Percentiles rank a stretch among this genome's conserved stretches.
These are phyloP conservation scores for Ogataea kodamae DNA, from an alignment of 805 yeast species.

Conservation along the genomic window DNA sequence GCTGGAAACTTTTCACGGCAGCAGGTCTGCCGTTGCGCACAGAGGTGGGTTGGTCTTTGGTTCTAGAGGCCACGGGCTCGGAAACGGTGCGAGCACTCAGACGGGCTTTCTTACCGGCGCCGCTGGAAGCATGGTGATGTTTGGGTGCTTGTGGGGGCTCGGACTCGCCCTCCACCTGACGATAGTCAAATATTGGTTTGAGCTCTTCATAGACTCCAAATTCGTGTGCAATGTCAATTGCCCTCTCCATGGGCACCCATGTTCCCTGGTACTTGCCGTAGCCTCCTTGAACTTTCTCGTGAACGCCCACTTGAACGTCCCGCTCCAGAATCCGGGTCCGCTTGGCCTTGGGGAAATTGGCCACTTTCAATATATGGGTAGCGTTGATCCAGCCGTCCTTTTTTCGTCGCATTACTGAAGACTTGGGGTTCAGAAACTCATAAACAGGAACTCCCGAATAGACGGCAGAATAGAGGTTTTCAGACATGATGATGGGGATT, in stretches of 20 bases:
- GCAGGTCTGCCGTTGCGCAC: conserved; percentile 3
- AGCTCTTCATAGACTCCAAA: conserved; percentile 62
- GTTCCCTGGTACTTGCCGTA: conserved; percentile 97
- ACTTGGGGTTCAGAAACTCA: conserved; percentile 62
- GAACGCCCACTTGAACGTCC: conserved; percentile 86
- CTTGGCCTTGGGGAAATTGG: conserved; percentile 91
- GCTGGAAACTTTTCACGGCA: conserved; percentile 2
- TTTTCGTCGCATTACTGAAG: conserved; percentile 76
- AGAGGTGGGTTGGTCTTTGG: conserved; percentile 5
- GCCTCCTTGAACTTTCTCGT: conserved; percentile 96
- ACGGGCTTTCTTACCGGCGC: conserved; percentile 32
- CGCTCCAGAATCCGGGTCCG: conserved; percentile 87
- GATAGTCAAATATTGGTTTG: conserved; percentile 62
- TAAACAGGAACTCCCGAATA: conserved; percentile 83
- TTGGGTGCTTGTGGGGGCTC: conserved; percentile 62
- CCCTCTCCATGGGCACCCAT: conserved; percentile 86
- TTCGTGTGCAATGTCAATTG: conserved; percentile 61
- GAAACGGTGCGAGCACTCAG: conserved; percentile 18
- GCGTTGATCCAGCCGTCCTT: conserved; percentile 88
- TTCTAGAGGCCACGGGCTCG: conserved; percentile 10
- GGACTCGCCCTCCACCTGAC: conserved; percentile 44
- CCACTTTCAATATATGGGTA: conserved; percentile 89
- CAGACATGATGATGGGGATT: conserved; percentile 19
- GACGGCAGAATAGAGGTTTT: conserved; percentile 62
- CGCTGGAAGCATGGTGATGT: conserved; percentile 61